Evolutionary conservation across 148 eudicot species (phyloP), one percentile per base, ranked within the genome.

Genomic region (Chenopodium berlandieri): DNA sequence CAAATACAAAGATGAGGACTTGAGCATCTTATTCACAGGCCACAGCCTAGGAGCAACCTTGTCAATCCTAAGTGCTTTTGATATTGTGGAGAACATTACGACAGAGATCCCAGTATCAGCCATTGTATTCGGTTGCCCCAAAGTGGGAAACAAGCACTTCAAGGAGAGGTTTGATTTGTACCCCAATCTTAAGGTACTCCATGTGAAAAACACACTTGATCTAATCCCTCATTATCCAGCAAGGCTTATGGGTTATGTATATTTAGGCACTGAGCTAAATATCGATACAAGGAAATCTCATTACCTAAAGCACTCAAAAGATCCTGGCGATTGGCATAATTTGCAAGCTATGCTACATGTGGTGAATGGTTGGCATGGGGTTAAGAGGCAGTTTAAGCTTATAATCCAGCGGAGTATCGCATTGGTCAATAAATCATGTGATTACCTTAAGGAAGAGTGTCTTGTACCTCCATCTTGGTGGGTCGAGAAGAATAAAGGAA

Each of bases 401-500:
- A 86, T 54, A 83, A 84, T 87, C 46, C 86, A 90, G 80, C 83
- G 94, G 84, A 94, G 96, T 62, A 27, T 92, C 80, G 90, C 94
- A 20, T 80, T 94, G 85, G 98, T 94, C 52, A 94, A 94, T 73
- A 94, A 94, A 70, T 94, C 94, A 0, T 78, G 93, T 68, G 96
- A 80, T 10, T 83, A 83, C 30, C 78, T 92, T 83, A 94, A 89
- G 68, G 92, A 94, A 4, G 98, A 94, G 82, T 90, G 81, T 31
- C 82, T 91, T 88, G 84, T 92, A 75, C 96, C 98, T 0, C 94
- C 86, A 47, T 87, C 91, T 3, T 94, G 98, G 98, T 94, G 98
- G 96, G 78, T 92, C 44, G 93, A 89, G 82, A 91, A 91, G 90
- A 94, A 94, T 73, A 94, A 89, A 81, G 98, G 98, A 27, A 80